A percentile compares a stretch with the other conserved stretches of the same genome.
phyloP scores from a whole-genome alignment of 2,329 filamentous ascomycete genomes.

The Arachnopeziza araneosa region DNA sequence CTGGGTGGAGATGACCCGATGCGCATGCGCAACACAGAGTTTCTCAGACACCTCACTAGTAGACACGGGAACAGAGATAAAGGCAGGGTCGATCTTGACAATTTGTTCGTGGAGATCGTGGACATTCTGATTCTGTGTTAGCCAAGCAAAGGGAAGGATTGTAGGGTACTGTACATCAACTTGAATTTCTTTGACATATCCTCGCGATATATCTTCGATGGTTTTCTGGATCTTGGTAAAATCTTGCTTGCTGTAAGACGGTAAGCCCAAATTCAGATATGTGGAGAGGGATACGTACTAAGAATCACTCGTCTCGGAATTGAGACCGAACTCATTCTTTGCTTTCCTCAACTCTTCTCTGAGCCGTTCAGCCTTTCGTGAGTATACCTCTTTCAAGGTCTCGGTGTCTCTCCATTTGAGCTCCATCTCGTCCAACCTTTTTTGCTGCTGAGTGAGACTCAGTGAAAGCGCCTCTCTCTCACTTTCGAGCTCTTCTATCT shows the following conservation, averaged over 20 bases:
- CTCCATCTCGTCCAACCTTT: constrained; percentile 6
- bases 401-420: constrained; percentile 3
- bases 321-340: not conserved
- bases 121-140: not conserved
- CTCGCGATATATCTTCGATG: not conserved
- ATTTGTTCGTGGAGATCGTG: not conserved
- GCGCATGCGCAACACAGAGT: constrained; percentile 3
- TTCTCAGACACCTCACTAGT: not conserved
- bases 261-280: not conserved
- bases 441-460: constrained; percentile 3
- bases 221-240: not conserved
- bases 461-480: constrained; percentile 5
- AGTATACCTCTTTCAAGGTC: not conserved
- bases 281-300: not conserved
- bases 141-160: not conserved
- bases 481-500: constrained; percentile 3
- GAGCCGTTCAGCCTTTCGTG: not conserved
- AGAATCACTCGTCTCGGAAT: not conserved
- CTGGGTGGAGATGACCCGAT: constrained; percentile 5
- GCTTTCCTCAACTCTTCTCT: not conserved
- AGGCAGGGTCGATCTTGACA: not conserved
- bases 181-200: not conserved
- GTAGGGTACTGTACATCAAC: not conserved
- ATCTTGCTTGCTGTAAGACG: not conserved
- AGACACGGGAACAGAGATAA: not conserved